Evolutionary conservation across 2,329 filamentous ascomycete genomes (phyloP), one percentile per base, ranked within the genome.

Genomic region (Massarina eburnea): DNA sequence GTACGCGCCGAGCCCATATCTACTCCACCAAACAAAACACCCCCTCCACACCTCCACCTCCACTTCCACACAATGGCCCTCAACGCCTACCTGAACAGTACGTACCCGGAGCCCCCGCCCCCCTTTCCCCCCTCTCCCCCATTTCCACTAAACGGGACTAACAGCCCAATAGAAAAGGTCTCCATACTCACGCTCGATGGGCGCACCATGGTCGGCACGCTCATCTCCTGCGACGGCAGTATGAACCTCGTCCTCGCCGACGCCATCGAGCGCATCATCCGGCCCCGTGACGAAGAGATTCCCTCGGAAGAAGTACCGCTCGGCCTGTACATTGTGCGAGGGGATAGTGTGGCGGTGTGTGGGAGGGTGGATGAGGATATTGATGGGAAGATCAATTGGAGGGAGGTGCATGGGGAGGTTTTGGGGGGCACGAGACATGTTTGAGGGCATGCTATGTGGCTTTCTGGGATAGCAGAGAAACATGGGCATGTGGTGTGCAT

Each of bases 131-230:
- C 21, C 8, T 30, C 10, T 17, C 24, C 21, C 10, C 4, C 3
- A 29, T 33, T 20, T 38, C 18, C 9, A 20, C 24, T 15, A 19
- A 12, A 15, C 24, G n/a, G 36, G 22, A 36, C 52, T 52, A 54
- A 62, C 55, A 37, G 19, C 6, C 14, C 15, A 33, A 2, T 34
- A 96, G 94, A 96, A 74, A 95, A 90, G 72, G 89, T 97, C 59
- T 80, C 91, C 47, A 86, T 97, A 64, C 82, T 97, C 54, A 97
- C 94, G 21, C 87, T 89, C 58, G 94, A 97, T 73, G 94, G 92
- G 41, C 86, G 92, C 61, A 95, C 89, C 37, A 71, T 78, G 49
- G 70, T 73, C 56, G 94, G 94, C 48, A 91, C 80, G 2, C 83
- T 99, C 43, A 78, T 92, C 39, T 89, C 88, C 35, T 91, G 87